Percentiles rank a stretch among this genome's conserved stretches.
These are phyloP conservation scores for Zoysia japonica DNA, from an alignment of 176 grass and related monocot species.

Conservation along the genomic window DNA sequence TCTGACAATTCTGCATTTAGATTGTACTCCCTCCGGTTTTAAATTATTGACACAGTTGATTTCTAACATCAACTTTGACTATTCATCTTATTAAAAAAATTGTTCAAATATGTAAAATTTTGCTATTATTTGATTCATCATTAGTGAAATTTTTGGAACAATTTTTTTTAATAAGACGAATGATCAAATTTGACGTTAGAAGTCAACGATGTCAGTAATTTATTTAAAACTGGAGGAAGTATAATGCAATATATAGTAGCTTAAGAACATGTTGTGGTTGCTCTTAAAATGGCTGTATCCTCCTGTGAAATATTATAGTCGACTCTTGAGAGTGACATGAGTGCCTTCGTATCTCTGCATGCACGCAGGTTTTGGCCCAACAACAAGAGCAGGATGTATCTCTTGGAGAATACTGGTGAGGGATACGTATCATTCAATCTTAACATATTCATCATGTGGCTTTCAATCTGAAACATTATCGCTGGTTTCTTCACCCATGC, in stretches of 20 bases:
- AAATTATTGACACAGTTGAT: too few relatives aligned
- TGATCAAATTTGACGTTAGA: too few relatives aligned
- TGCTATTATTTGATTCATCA: too few relatives aligned
- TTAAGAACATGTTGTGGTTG: background rate
- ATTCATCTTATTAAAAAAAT: too few relatives aligned
- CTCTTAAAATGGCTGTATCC: background rate
- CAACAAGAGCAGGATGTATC: slow-evolving; percentile 99
- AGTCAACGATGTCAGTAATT: too few relatives aligned
- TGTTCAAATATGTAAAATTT: too few relatives aligned
- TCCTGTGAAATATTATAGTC: background rate
- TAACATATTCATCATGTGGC: background rate
- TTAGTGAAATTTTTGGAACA: too few relatives aligned
- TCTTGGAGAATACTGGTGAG: slow-evolving; percentile 87
- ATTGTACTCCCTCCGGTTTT: background rate
- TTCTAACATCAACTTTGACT: too few relatives aligned
- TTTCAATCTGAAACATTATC: background rate
- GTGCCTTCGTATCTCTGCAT: background rate
- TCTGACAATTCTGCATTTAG: background rate
- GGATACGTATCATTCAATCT: background rate
- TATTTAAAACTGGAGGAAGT: too few relatives aligned
- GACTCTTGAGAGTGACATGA: slow-evolving; percentile 2
- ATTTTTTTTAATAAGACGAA: too few relatives aligned
- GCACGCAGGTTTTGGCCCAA: slow-evolving; percentile 89
- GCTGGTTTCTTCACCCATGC: background rate
- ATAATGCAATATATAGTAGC: background rate